phyloP scores from a whole-genome alignment of 768 basidiomycete genomes.

The Russula griseocarnosa region DNA sequence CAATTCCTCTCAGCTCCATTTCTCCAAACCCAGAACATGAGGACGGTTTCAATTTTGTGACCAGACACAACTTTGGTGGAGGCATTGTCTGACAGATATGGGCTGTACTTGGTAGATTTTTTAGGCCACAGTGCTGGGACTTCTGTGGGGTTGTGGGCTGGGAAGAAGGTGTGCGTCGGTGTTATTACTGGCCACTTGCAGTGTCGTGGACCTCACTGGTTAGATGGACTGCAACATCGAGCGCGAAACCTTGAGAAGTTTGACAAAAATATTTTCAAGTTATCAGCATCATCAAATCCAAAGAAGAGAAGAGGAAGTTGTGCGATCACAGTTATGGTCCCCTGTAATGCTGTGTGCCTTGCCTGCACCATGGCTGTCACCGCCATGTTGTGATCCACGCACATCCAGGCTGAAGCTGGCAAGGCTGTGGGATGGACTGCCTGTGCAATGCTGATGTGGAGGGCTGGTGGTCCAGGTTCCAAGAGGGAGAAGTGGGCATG shows the following conservation, averaged over 20 bases:
- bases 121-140: slow-evolving; percentile 18
- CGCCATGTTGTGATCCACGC: slow-evolving; percentile 1
- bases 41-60: slow-evolving; percentile 48
- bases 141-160: slow-evolving; percentile 23
- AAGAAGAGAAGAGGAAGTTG: not conserved
- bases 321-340: not conserved
- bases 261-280: not conserved
- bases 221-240: slow-evolving; percentile 15
- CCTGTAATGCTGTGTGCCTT: slow-evolving; percentile 27
- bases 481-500: slow-evolving; percentile 1
- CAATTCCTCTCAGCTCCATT: no score
- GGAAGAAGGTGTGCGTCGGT: not conserved
- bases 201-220: slow-evolving; percentile 19
- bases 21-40: slow-evolving; percentile 44
- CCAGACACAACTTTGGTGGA: slow-evolving; percentile 37
- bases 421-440: slow-evolving; percentile 25
- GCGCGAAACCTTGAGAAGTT: slow-evolving; percentile 3
- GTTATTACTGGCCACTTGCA: slow-evolving; percentile 3
- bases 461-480: slow-evolving; percentile 4
- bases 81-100: slow-evolving; percentile 17
- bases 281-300: not conserved
- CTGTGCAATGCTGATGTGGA: slow-evolving; percentile 8
- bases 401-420: slow-evolving; percentile 1
- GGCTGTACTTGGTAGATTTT: slow-evolving; percentile 19
- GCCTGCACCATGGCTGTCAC: not conserved